Percentiles rank a stretch among this genome's conserved stretches.
Conservation (phyloP, 192 early-diverging fungal species). For the Coemansia sp. region DNA sequence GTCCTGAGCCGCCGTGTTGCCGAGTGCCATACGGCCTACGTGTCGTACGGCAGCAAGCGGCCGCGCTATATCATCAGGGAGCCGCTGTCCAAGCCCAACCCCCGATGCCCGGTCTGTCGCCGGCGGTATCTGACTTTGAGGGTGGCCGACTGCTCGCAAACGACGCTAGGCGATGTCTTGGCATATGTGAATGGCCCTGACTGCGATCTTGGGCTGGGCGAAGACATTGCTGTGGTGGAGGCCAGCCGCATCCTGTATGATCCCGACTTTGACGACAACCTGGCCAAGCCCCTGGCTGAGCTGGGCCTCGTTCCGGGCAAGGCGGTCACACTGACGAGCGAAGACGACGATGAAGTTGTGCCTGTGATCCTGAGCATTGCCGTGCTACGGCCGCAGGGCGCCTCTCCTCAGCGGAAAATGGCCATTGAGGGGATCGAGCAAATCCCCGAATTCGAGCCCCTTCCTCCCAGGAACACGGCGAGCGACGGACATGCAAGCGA, state of each 20-base stretch:
- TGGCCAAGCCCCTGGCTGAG: constrained; percentile 50
- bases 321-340: constrained; percentile 29
- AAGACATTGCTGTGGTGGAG: constrained; percentile 67
- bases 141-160: constrained; percentile 51
- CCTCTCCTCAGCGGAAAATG: neutral
- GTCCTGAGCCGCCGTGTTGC: constrained; percentile 41
- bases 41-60: constrained; percentile 55
- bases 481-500: too few relatives aligned
- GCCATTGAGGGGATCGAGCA: constrained; percentile 27
- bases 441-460: constrained; percentile 26
- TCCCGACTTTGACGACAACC: constrained; percentile 83
- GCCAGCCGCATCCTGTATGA: constrained; percentile 80
- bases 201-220: constrained; percentile 53
- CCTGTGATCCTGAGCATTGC: constrained; percentile 36
- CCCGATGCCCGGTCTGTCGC: constrained; percentile 72
- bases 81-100: constrained; percentile 59
- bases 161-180: constrained; percentile 67
- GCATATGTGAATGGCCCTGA: constrained; percentile 44
- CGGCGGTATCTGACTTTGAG: constrained; percentile 55
- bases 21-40: constrained; percentile 52
- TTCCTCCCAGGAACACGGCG: constrained; percentile 1
- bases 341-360: constrained; percentile 19
- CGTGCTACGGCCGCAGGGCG: neutral
- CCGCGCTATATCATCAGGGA: constrained; percentile 62
- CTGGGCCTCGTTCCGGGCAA: constrained; percentile 51